Percentiles rank a stretch among this genome's conserved stretches.
Conservation (phyloP, 306 rosid species). For the Purshia tridentata region DNA sequence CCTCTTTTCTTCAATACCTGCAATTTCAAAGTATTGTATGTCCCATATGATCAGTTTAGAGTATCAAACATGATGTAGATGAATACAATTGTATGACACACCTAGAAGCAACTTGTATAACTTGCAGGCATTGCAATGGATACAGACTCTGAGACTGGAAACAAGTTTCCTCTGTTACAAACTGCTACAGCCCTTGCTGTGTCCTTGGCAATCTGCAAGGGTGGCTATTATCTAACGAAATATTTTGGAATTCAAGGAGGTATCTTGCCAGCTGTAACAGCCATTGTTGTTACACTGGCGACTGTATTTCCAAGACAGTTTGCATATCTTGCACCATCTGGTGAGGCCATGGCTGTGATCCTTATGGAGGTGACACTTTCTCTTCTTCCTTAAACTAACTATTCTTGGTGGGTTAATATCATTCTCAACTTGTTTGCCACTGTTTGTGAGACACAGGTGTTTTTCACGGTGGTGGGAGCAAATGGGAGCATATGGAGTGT, state of each 20-base stretch:
- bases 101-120: not conserved
- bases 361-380: conserved; percentile 40
- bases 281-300: conserved; percentile 41
- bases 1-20: not conserved
- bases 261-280: conserved; percentile 46
- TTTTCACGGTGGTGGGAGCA: conserved; percentile 54
- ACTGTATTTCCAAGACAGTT: conserved; percentile 40
- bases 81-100: not conserved
- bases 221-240: conserved; percentile 39
- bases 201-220: conserved; percentile 51
- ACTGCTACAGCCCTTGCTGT: conserved; percentile 39
- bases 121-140: conserved; percentile 28
- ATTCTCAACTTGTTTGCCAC: not conserved
- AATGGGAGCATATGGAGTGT: conserved; percentile 46
- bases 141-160: conserved; percentile 22
- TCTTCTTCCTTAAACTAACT: not conserved
- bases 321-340: conserved; percentile 49
- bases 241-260: conserved; percentile 46
- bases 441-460: conserved; percentile 32
- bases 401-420: not conserved
- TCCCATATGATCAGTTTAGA: not conserved
- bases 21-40: not conserved
- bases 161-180: conserved; percentile 40
- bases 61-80: not conserved
- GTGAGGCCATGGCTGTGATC: conserved; percentile 51